These are phyloP conservation scores for Dioszegia aurantiaca DNA, from an alignment of 768 basidiomycete species.

Conservation along the genomic window DNA sequence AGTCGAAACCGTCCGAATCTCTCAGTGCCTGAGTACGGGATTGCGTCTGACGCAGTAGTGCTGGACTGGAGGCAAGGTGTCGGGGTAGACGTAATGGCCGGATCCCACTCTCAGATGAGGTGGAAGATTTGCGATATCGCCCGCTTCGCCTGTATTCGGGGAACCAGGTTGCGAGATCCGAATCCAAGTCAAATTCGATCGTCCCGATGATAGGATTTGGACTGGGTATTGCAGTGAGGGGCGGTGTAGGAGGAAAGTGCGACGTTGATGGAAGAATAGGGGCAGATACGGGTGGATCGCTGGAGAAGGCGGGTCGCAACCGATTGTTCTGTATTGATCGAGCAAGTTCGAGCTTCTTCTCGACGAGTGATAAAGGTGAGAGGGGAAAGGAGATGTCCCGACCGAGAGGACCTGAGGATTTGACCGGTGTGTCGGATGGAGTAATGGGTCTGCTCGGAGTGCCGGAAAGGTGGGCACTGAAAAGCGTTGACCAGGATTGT, in stretches of 20 bases:
- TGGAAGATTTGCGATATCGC: constrained; percentile 23
- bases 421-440: constrained; percentile 33
- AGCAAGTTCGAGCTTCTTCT: constrained; percentile 6
- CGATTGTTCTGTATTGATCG: background rate
- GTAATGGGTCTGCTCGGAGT: constrained; percentile 12
- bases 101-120: constrained; percentile 24
- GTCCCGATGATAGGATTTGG: constrained; percentile 65
- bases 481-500: constrained; percentile 37
- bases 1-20: constrained; percentile 9
- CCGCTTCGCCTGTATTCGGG: constrained; percentile 60
- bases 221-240: constrained; percentile 2
- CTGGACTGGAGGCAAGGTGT: constrained; percentile 22
- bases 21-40: constrained; percentile 1
- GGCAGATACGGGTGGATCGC: constrained; percentile 1
- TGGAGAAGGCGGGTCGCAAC: background rate
- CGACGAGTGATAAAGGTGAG: constrained; percentile 30
- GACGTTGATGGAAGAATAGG: constrained; percentile 5
- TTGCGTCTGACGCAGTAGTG: constrained; percentile 2
- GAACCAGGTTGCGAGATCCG: constrained; percentile 73
- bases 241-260: constrained; percentile 5
- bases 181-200: constrained; percentile 84
- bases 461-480: constrained; percentile 23
- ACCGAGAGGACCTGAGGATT: constrained; percentile 12
- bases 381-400: constrained; percentile 26
- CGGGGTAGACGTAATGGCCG: constrained; percentile 25